These are phyloP conservation scores for Didymella glomerata DNA, from an alignment of 2,329 filamentous ascomycete species.

Conservation along the genomic window DNA sequence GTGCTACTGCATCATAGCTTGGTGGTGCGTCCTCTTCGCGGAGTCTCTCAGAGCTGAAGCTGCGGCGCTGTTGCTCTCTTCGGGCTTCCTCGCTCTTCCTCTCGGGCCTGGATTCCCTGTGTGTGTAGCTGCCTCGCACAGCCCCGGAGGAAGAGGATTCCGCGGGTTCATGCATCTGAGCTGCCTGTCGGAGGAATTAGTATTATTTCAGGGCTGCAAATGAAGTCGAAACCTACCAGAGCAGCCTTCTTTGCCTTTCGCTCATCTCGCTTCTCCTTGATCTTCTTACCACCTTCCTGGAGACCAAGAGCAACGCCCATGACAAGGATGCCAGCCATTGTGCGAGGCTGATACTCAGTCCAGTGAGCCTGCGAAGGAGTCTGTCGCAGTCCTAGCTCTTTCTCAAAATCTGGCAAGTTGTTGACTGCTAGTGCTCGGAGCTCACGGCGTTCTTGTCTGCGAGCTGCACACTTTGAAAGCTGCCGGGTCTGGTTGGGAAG, in stretches of 20 bases:
- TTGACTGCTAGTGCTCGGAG: conserved; percentile 3
- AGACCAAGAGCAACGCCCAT: conserved; percentile 32
- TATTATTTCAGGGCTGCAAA: neutral
- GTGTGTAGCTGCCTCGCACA: conserved; percentile 1
- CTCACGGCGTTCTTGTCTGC: conserved; percentile 11
- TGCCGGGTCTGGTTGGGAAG: neutral
- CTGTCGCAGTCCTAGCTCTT: neutral
- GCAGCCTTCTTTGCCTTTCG: conserved; percentile 36
- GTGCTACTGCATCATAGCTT: conserved; percentile 25
- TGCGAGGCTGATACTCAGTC: conserved; percentile 18
- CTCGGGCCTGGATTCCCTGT: conserved; percentile 2
- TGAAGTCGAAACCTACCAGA: conserved; percentile 19
- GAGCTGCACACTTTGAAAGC: conserved; percentile 9
- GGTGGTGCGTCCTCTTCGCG: conserved; percentile 26
- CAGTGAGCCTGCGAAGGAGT: neutral
- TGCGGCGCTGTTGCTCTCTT: conserved; percentile 21
- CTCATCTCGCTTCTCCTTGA: conserved; percentile 35
- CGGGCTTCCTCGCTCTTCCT: conserved; percentile 27
- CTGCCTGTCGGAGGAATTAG: conserved; percentile 19
- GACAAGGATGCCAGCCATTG: conserved; percentile 35
- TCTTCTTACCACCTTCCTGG: conserved; percentile 32
- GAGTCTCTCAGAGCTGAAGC: conserved; percentile 24
- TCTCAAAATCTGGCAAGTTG: neutral
- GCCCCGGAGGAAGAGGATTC: conserved; percentile 18
- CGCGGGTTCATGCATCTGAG: conserved; percentile 14